Base-by-base conservation (phyloP, 345 rosid species). In the Eucalyptus victrix region DNA sequence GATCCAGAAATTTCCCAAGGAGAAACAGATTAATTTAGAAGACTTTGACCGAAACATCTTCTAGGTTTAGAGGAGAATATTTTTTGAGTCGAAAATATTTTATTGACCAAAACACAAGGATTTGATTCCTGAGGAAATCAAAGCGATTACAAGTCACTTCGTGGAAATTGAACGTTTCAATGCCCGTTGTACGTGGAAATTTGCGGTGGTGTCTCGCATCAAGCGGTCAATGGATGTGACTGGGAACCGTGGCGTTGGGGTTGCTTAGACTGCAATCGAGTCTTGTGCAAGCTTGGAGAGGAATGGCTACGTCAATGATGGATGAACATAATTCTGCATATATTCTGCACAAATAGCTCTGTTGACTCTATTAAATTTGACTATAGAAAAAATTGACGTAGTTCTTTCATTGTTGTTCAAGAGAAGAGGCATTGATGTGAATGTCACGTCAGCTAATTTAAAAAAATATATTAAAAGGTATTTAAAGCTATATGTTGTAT, bases 391-490 rank as follows among this genome's bases (percentile, higher is more conserved):
- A 2, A 0, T 49, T 49, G 50, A 49, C 0, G 12, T 49, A 49
- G 0, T 9, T 49, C 13, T 49, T 49, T 49, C 13, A 0, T 4
- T 13, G 0, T 49, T 49, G 2, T 49, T 49, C 50, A 49, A 49
- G 12, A 49, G 50, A 0, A 49, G 2, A 49, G 1, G 50, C 2
- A 1, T 49, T 49, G 0, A 49, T 49, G 6, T 14, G 4, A 2
- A 30, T 24, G 62, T 26, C 14, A 24, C 3, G 6, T 1, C 62
- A 56, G 0, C 62, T 30, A 2, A 9, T 24, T 1, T 24, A 56
- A 4, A 56, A 23, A 12, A 56, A 24, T 34, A 56, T 56, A 24
- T 24, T 24, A 10, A 24, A 56, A 10, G 14, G 24, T 24, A 24
- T 56, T 56, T 49, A 56, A 24, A 56, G 28, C 14, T 11, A 56